Base-by-base conservation (phyloP, 352 stramenopile species). In the Thraustochytrium striatum region DNA sequence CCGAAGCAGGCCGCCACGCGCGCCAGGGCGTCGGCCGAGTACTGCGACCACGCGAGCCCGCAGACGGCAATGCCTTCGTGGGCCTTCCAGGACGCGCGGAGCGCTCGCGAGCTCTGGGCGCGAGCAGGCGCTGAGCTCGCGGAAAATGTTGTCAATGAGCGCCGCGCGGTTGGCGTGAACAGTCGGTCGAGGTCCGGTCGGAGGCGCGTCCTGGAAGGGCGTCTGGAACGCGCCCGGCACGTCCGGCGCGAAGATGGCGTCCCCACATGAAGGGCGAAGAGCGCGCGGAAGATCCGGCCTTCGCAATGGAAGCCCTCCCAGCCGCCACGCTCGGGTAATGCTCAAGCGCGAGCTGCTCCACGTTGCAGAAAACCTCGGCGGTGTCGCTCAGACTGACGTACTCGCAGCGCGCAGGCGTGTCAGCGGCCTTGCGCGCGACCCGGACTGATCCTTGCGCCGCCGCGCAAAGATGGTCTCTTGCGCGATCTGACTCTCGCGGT, bases 281-380 rank as follows among this genome's bases (percentile, higher is more conserved):
- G 55, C 57, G 89, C 90, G 16, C 84, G 80, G 35, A 95, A 68
- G 39, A 91, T 79, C 47, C 78, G 73, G 0, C 91, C 90, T 83
- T 95, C 90, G 32, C 86, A 92, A 72, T 96, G 91, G n/a, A 92
- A 82, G 0, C 90, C 90, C 43, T 91, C 90, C 91, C 91, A 96
- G 2, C 88, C 87, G 53, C 85, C 88, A 0, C 59, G 41, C 43
- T 65, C 38, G 35, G 58, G 33, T 47, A 62, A 75, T 75, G 65
- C 32, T 75, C 65, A 3, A 75, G 35, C 21, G 61, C 65, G 47
- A 62, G 61, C 65, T 75, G 32, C 25, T 75, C 65, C 11, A 75
- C 65, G 9, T 58, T 21, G 36, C 65, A 75, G 50, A 38, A 72
- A 30, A 75, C 68, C 11, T 9, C 21, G 25, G 65, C 19, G 5